A percentile compares a stretch with the other conserved stretches of the same genome.
Conservation (phyloP, 2,329 filamentous ascomycete genomes). For the Westerdykella ornata region DNA sequence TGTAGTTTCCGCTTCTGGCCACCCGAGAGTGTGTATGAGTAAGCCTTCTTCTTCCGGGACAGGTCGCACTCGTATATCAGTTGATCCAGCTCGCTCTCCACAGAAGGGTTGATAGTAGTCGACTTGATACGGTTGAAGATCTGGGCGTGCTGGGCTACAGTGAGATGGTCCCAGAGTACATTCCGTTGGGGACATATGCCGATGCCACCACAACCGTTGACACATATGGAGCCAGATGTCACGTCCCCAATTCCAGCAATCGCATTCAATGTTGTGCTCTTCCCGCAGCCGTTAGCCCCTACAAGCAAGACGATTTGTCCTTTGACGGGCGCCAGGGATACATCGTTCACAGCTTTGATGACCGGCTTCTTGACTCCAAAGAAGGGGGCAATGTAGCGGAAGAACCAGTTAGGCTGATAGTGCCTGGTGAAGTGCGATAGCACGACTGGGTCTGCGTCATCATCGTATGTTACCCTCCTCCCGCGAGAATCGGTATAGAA, state of each 20-base stretch:
- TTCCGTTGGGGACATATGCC: constrained; percentile 86
- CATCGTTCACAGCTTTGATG: constrained; percentile 65
- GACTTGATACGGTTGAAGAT: constrained; percentile 74
- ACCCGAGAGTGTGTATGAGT: constrained; percentile 69
- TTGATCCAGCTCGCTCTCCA: constrained; percentile 49
- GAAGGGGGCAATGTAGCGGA: constrained; percentile 37
- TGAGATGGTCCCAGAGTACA: constrained; percentile 80
- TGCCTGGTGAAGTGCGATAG: constrained; percentile 67
- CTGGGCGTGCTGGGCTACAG: constrained; percentile 71
- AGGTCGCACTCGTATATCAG: constrained; percentile 65
- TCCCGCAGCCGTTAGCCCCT: constrained; percentile 80
- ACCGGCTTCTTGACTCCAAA: constrained; percentile 45
- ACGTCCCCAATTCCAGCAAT: constrained; percentile 73
- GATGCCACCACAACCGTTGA: constrained; percentile 67
- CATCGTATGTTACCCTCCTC: constrained; percentile 38
- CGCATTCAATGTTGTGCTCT: constrained; percentile 73
- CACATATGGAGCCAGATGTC: constrained; percentile 64
- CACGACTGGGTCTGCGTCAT: constrained; percentile 50
- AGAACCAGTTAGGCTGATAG: constrained; percentile 59
- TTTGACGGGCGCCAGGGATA: constrained; percentile 60
- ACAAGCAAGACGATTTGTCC: constrained; percentile 79
- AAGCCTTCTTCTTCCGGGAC: constrained; percentile 61
- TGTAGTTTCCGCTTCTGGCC: constrained; percentile 87
- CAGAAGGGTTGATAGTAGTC: constrained; percentile 46
- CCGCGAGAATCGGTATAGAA: constrained; percentile 60